These are phyloP conservation scores for Trichoderma orchidacearum DNA, from an alignment of 495 filamentous ascomycete genomes.

Conservation along the genomic window DNA sequence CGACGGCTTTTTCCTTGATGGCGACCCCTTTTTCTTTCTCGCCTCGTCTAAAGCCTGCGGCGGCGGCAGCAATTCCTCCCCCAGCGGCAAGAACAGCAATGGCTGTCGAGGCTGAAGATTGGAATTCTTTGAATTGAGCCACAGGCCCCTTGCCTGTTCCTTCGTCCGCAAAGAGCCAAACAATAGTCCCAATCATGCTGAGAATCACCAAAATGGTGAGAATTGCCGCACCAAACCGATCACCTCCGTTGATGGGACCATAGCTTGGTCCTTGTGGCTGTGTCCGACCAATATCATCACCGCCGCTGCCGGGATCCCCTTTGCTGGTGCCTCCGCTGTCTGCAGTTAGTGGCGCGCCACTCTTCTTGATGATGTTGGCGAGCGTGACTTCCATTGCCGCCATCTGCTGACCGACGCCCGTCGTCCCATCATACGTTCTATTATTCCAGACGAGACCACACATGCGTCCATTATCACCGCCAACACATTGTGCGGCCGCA, in stretches of 20 bases:
- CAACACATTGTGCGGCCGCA: slow-evolving; percentile 51
- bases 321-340: slow-evolving; percentile 61
- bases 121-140: not conserved
- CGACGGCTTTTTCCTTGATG: not conserved
- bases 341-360: slow-evolving; percentile 43
- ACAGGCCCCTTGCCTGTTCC: not conserved
- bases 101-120: not conserved
- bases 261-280: slow-evolving; percentile 10
- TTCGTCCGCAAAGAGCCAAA: slow-evolving; percentile 26
- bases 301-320: slow-evolving; percentile 58
- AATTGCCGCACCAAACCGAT: slow-evolving; percentile 47
- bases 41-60: not conserved
- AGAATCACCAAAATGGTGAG: slow-evolving; percentile 34
- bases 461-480: slow-evolving; percentile 40
- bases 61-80: not conserved
- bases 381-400: slow-evolving; percentile 53
- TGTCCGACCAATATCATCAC: slow-evolving; percentile 17
- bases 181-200: slow-evolving; percentile 13
- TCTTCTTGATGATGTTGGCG: slow-evolving; percentile 37
- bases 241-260: slow-evolving; percentile 29
- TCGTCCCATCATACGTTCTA: slow-evolving; percentile 37
- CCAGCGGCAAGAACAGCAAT: not conserved
- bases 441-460: slow-evolving; percentile 60
- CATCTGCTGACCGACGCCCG: slow-evolving; percentile 59
- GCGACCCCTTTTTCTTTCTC: not conserved